These are phyloP conservation scores for Arthrobotrys conoides DNA, from an alignment of 2,329 filamentous ascomycete genomes.

Conservation along the genomic window DNA sequence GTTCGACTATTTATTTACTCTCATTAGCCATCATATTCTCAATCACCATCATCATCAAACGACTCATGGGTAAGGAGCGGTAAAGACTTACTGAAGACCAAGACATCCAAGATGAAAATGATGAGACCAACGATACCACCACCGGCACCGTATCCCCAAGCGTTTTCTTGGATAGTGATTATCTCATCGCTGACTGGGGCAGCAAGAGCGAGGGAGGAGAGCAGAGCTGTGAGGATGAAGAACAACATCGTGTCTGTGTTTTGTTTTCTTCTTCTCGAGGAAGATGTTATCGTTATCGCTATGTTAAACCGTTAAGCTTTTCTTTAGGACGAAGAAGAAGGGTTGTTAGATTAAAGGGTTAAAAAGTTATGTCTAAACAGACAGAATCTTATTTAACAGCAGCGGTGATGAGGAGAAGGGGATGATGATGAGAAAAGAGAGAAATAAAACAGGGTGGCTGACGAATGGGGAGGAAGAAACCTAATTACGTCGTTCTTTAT, in stretches of 20 bases:
- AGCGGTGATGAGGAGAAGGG: conserved; percentile 13
- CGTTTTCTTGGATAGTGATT: conserved; percentile 67
- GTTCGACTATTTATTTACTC: conserved; percentile 71
- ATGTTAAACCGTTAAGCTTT: not conserved
- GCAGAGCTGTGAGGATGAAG: conserved; percentile 72
- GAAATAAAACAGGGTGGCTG: conserved; percentile 27
- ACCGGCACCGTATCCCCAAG: conserved; percentile 75
- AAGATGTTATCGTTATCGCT: not conserved
- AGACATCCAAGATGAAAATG: conserved; percentile 74
- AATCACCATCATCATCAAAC: not conserved
- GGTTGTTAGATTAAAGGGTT: not conserved
- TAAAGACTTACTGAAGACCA: conserved; percentile 73
- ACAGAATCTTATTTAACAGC: not conserved
- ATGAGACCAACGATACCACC: conserved; percentile 76
- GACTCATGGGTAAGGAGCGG: too few relatives aligned
- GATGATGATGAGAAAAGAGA: too few relatives aligned
- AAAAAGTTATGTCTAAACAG: conserved; percentile 1
- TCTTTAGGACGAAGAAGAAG: not conserved
- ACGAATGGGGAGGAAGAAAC: not conserved
- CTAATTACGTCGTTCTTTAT: conserved; percentile 1
- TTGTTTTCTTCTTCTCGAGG: not conserved
- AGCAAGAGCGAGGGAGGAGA: conserved; percentile 70
- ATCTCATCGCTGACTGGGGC: conserved; percentile 69
- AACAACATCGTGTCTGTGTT: conserved; percentile 65
- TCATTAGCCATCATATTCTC: not conserved